Base-by-base conservation (phyloP, 2,329 filamentous ascomycete genomes). In the Phaeosphaeriaceae sp. region DNA sequence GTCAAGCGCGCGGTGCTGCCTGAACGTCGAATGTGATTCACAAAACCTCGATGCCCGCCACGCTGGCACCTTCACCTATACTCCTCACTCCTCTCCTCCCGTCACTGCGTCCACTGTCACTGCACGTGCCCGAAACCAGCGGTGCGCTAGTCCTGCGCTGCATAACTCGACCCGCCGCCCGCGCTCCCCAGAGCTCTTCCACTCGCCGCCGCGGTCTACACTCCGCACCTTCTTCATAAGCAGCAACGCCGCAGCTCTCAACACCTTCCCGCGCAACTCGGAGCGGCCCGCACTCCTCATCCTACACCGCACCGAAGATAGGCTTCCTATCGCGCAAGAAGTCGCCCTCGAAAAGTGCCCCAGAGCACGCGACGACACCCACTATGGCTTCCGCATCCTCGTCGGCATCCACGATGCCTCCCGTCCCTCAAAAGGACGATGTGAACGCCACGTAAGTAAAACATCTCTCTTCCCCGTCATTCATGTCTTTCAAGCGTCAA, bases 361-460 rank as follows among this genome's bases (percentile, higher is more conserved):
- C 62, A 61, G 68, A 70, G 73, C 71, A 73, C 69, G 69, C 70
- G 69, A 74, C 69, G 60, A 58, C 57, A 58, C 58, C 62, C 61
- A 62, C 46, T 53, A 75, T 76, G 75, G 65, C 74, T 50, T 70
- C 72, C 21, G 36, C 57, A 59, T 60, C 62, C 57, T 60, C 48
- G 50, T 73, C 75, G 72, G 62, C 74, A 48, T 70, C 72, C 33
- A 58, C 57, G 27, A 79, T 79, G 77, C 76, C 76, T 9, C 76
- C 76, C 56, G 77, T 83, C 53, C 83, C 83, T 58, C 81, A 82
- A 65, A 85, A 84, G 77, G 85, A 86, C 74, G 84, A 86, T 73
- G 78, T 89, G 36, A 81, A 83, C 48, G 85, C 85, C 76, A 89
- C 87, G 86, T 88, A 77, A 80, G 86, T 83, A 44, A 27, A 40